These are phyloP conservation scores for Fonsecaea monophora DNA, from an alignment of 2,329 filamentous ascomycete genomes.

Conservation along the genomic window DNA sequence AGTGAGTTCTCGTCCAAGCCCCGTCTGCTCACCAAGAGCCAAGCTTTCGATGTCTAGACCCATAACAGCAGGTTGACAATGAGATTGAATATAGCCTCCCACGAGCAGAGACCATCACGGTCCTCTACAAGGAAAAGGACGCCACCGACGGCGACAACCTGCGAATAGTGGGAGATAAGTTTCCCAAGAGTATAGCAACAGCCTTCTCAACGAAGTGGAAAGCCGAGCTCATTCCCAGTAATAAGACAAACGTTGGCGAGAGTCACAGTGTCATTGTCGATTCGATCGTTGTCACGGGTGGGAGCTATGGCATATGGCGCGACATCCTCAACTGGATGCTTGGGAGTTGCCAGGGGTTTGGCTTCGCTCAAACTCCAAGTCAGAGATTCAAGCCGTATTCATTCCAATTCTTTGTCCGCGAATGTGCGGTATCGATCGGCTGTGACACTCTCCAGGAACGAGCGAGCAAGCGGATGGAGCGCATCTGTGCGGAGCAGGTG, in stretches of 20 bases:
- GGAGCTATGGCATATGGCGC: constrained; percentile 25
- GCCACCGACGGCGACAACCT: neutral
- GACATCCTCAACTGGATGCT: constrained; percentile 37
- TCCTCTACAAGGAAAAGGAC: constrained; percentile 20
- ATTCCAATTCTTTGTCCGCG: constrained; percentile 23
- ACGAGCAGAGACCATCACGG: constrained; percentile 17
- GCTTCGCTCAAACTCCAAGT: constrained; percentile 19
- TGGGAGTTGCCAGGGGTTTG: constrained; percentile 29
- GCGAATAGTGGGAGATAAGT: constrained; percentile 23
- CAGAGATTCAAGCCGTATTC: constrained; percentile 20
- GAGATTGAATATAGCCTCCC: constrained; percentile 20
- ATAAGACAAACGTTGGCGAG: constrained; percentile 14
- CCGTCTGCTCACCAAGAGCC: neutral
- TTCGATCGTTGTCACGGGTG: constrained; percentile 24
- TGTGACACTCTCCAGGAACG: constrained; percentile 28
- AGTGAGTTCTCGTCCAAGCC: neutral
- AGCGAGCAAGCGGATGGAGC: constrained; percentile 27
- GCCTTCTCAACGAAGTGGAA: constrained; percentile 31
- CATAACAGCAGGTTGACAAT: constrained; percentile 2
- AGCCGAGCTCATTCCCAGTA: constrained; percentile 13
- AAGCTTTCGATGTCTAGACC: neutral
- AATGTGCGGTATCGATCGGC: constrained; percentile 25
- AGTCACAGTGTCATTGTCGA: constrained; percentile 5
- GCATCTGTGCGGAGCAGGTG: constrained; percentile 23
- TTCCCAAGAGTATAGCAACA: constrained; percentile 28